A percentile compares a stretch with the other conserved stretches of the same genome.
These are phyloP conservation scores for Neurospora sp. DNA, from an alignment of 495 filamentous ascomycete genomes.

Conservation along the genomic window DNA sequence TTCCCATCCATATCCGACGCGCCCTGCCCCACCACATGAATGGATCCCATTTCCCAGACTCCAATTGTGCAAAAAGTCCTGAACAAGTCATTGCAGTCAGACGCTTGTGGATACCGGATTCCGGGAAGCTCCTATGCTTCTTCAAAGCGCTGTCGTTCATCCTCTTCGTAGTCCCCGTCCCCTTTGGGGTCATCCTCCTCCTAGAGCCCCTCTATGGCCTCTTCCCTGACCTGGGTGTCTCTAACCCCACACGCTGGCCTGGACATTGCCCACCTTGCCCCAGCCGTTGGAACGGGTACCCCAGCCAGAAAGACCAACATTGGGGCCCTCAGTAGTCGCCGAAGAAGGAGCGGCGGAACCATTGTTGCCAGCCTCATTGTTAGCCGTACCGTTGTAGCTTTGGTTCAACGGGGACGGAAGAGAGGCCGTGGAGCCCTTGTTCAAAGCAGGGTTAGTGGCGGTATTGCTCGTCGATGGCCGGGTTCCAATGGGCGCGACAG, in stretches of 20 bases:
- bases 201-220: background rate
- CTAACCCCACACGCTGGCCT: conserved; percentile 73
- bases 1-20: background rate
- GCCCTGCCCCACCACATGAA: background rate
- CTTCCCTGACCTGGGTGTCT: background rate
- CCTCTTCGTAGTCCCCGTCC: background rate
- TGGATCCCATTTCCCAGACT: conserved; percentile 3
- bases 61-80: conserved; percentile 4
- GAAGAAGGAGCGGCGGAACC: conserved; percentile 24
- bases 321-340: conserved; percentile 27
- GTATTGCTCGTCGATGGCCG: conserved; percentile 51
- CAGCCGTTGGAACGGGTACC: conserved; percentile 62
- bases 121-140: background rate
- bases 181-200: background rate
- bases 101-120: background rate
- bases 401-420: conserved; percentile 82
- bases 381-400: conserved; percentile 48
- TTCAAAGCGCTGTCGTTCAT: background rate
- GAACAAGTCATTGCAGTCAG: background rate
- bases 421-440: conserved; percentile 83
- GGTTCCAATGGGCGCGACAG: conserved; percentile 89
- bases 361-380: conserved; percentile 26
- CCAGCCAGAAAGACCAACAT: conserved; percentile 48
- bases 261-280: conserved; percentile 62
- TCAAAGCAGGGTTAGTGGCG: conserved; percentile 57